Conservation (phyloP, 768 basidiomycete genomes). For the Kwoniella pini region DNA sequence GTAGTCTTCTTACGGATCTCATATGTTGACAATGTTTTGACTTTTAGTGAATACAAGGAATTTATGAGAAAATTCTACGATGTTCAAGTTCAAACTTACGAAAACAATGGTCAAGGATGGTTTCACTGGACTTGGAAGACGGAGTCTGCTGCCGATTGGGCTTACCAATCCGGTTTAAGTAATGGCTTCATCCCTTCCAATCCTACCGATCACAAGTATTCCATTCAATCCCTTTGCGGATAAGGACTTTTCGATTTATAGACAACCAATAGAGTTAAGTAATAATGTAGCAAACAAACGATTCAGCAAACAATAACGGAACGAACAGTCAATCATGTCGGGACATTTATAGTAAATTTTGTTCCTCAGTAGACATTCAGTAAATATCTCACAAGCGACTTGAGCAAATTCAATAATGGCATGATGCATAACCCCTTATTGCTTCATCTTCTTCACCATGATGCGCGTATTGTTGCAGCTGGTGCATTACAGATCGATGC, state of each 20-base stretch:
- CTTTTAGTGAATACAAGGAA: conserved; percentile 65
- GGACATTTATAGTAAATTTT: not conserved
- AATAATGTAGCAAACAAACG: no score
- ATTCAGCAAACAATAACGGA: not conserved
- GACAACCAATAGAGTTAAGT: no score
- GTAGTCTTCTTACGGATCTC: not conserved
- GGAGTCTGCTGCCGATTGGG: conserved; percentile 76
- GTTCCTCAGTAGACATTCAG: not conserved
- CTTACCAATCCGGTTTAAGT: conserved; percentile 75
- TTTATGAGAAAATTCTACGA: conserved; percentile 83
- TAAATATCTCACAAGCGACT: not conserved
- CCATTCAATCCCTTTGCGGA: conserved; percentile 64
- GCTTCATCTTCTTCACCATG: conserved; percentile 2
- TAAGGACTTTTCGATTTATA: no score
- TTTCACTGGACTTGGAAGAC: conserved; percentile 54
- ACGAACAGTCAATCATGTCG: not conserved
- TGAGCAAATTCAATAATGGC: not conserved
- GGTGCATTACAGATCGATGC: conserved; percentile 31
- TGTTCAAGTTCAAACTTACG: conserved; percentile 62
- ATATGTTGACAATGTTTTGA: not conserved
- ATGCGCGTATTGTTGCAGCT: conserved; percentile 16
- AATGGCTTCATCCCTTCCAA: conserved; percentile 81
- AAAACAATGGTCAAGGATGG: conserved; percentile 50
- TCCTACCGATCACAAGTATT: conserved; percentile 60
- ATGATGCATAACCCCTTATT: not conserved